These are phyloP conservation scores for Hansenula anomala DNA, from an alignment of 1,139 yeast species.

Conservation along the genomic window DNA sequence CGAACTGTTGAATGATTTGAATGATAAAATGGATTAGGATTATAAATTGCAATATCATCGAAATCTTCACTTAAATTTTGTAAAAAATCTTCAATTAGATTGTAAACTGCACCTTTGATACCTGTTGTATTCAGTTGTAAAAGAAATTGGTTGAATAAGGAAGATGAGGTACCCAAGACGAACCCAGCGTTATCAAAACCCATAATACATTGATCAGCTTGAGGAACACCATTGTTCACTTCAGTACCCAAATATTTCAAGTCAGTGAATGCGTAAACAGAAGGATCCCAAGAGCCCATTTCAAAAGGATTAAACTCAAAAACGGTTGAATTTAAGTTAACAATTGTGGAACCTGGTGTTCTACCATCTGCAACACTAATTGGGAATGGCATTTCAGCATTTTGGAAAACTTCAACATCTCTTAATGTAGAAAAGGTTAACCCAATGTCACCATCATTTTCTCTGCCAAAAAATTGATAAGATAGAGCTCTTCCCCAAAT, in stretches of 20 bases:
- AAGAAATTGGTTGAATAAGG: slow-evolving; percentile 69
- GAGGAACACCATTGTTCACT: slow-evolving; percentile 52
- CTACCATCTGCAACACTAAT: slow-evolving; percentile 77
- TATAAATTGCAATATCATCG: slow-evolving; percentile 66
- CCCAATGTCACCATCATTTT: slow-evolving; percentile 53
- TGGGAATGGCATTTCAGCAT: slow-evolving; percentile 77
- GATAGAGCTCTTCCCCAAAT: slow-evolving; percentile 89
- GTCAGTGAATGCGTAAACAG: slow-evolving; percentile 61
- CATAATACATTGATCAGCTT: slow-evolving; percentile 41
- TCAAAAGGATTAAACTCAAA: slow-evolving; percentile 82
- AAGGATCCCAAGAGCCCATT: slow-evolving; percentile 87
- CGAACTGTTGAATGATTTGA: slow-evolving; percentile 40
- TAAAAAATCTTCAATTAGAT: slow-evolving; percentile 41
- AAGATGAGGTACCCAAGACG: slow-evolving; percentile 71
- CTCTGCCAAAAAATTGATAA: slow-evolving; percentile 63
- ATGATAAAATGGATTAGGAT: slow-evolving; percentile 71
- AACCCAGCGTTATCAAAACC: slow-evolving; percentile 81
- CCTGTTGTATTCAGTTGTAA: slow-evolving; percentile 54
- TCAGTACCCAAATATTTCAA: slow-evolving; percentile 70
- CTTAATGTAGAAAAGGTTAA: slow-evolving; percentile 63
- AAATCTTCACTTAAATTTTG: slow-evolving; percentile 37
- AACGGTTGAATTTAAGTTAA: slow-evolving; percentile 64
- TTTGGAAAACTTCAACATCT: slow-evolving; percentile 45
- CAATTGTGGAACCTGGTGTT: slow-evolving; percentile 55
- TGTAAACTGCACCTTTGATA: slow-evolving; percentile 42